Evolutionary conservation across 2,329 filamentous ascomycete species (phyloP), one percentile per base, ranked within the genome.

Genomic region (Neonectria punicea): DNA sequence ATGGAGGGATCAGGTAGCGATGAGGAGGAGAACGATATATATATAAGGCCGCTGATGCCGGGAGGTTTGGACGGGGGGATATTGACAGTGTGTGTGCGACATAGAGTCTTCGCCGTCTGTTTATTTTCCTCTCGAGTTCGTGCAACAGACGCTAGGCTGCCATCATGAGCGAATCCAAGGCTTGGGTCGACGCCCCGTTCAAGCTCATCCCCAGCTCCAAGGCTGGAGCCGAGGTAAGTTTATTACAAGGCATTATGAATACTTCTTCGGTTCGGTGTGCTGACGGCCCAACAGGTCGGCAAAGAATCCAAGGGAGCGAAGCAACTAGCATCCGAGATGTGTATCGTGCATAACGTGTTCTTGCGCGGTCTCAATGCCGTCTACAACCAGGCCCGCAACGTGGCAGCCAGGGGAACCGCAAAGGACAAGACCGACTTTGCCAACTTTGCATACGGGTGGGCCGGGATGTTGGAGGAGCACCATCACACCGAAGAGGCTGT

Each of bases 311-410:
- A 58, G 16, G 73, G 71, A 3, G 67, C 68, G 11, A 71, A 68
- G 6, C 46, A 63, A 43, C 53, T 74, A 14, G 77, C 71, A 2
- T 67, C 71, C 6, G 72, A 77, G 16, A 80, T 82, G 80, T 65
- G 72, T 0, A 69, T 77, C 5, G 69, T 77, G 2, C 80, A 82
- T 73, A 81, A 81, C 70, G 67, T 75, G 20, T 46, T 80, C 20
- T 61, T 79, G 9, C 78, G 79, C 13, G 77, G 78, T 6, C 70
- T 81, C 65, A 81, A 82, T 66, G 73, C 76, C 6, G 75, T 82
- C 36, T 78, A 81, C 66, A 69, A 77, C 22, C 80, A 83, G 51
- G 74, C 78, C 1, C 69, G 73, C 6, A 75, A 80, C 59, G 73
- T 83, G 8, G 68, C 75, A 4, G 25, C 64, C 8, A 65, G 50